These are phyloP conservation scores for bread wheat (Triticum aestivum) DNA, from an alignment of 176 grass and related monocot species.

Conservation along the genomic window IWGSC_CS_RefSeq_v2.1 NC_057805.1:514908925-514909424, in stretches of 20 bases:
- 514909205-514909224: too few species aligned
- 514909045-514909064: slow-evolving; percentile 29
- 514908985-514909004: slow-evolving; percentile 12
- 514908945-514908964: too few species aligned
- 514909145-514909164: too few species aligned
- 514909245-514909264: too few species aligned
- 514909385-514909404: not conserved
- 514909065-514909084: slow-evolving; percentile 30
- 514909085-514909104: not conserved
- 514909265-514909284: too few species aligned
- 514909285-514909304: too few species aligned
- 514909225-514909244: too few species aligned
- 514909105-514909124: not conserved
- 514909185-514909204: too few species aligned
- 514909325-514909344: too few species aligned
- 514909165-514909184: too few species aligned
- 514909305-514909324: not conserved
- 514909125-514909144: slow-evolving; percentile 25
- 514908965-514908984: too few species aligned
- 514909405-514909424: not conserved
- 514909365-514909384: not conserved
- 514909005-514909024: slow-evolving; percentile 41
- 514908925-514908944: too few species aligned
- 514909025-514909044: slow-evolving; percentile 24
- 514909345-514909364: slow-evolving; percentile 26